Evolutionary conservation across 257 asterid genomes (phyloP).

Genomic region (Penstemon barbatus): DNA sequence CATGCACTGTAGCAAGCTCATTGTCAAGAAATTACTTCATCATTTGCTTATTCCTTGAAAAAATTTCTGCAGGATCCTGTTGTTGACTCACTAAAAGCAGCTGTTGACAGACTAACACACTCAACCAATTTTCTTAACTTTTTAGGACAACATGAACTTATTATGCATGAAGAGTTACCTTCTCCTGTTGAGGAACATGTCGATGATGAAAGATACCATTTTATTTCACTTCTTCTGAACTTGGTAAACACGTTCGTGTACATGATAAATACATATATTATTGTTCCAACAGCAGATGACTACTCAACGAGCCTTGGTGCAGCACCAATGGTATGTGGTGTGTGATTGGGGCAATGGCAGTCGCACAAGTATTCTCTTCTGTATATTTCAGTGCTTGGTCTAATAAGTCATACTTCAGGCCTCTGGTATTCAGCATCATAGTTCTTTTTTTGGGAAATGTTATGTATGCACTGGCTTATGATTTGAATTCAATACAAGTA

Average conservation of each 20-base stretch:
- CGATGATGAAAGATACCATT: constrained; percentile 83
- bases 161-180: too few species aligned
- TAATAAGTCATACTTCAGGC: constrained; percentile 84
- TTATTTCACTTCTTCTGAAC: constrained; percentile 86
- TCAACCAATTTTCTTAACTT: too few species aligned
- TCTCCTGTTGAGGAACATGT: too few species aligned
- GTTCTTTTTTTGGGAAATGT: constrained; percentile 69
- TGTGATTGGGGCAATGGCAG: constrained; percentile 98
- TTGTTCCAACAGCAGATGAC: constrained; percentile 99
- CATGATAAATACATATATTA: constrained; percentile 95
- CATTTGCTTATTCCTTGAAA: too few species aligned
- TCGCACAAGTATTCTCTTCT: constrained; percentile 94
- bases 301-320: constrained; percentile 97
- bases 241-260: constrained; percentile 93
- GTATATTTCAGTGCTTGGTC: constrained; percentile 99
- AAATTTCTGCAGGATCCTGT: too few species aligned
- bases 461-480: constrained; percentile 93
- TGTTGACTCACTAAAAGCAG: too few species aligned
- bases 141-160: too few species aligned
- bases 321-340: constrained; percentile 94
- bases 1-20: neutral
- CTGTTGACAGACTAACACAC: too few species aligned
- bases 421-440: constrained; percentile 88
- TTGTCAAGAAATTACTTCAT: constrained; percentile 13
- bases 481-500: constrained; percentile 61